Evolutionary conservation across 2,329 filamentous ascomycete species (phyloP).

Genomic region (Colletotrichum navitas): DNA sequence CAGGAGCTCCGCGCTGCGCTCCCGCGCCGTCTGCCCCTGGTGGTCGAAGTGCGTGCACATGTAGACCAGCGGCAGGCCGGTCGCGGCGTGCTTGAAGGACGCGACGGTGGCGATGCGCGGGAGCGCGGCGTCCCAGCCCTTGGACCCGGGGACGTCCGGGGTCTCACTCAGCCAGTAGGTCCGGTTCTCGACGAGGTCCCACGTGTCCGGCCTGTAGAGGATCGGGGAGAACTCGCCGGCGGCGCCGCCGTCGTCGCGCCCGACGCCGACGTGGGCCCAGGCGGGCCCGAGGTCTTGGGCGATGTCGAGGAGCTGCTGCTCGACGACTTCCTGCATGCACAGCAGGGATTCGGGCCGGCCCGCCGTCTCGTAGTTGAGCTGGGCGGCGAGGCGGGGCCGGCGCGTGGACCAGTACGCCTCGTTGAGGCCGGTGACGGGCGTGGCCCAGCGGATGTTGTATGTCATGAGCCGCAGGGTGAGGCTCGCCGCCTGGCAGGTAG

Average conservation of each 20-base stretch:
- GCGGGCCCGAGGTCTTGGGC: conserved; percentile 53
- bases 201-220: conserved; percentile 68
- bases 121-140: conserved; percentile 66
- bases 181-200: conserved; percentile 63
- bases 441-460: conserved; percentile 64
- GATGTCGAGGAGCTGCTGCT: conserved; percentile 59
- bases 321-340: conserved; percentile 64
- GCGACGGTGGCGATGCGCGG: conserved; percentile 63
- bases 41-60: conserved; percentile 69
- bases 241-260: conserved; percentile 68
- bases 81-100: conserved; percentile 56
- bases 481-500: conserved; percentile 10
- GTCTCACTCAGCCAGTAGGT: conserved; percentile 74
- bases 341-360: conserved; percentile 52
- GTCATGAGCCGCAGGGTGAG: conserved; percentile 56
- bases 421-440: conserved; percentile 51
- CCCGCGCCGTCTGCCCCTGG: conserved; percentile 55
- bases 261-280: conserved; percentile 69
- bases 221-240: conserved; percentile 78
- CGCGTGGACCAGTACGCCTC: conserved; percentile 59
- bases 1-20: conserved; percentile 56
- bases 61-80: conserved; percentile 55
- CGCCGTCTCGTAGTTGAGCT: conserved; percentile 54
- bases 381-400: conserved; percentile 52
- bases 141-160: conserved; percentile 65